Evolutionary conservation across 257 asterid genomes (phyloP).

Genomic region (Leptodermis oblonga): DNA sequence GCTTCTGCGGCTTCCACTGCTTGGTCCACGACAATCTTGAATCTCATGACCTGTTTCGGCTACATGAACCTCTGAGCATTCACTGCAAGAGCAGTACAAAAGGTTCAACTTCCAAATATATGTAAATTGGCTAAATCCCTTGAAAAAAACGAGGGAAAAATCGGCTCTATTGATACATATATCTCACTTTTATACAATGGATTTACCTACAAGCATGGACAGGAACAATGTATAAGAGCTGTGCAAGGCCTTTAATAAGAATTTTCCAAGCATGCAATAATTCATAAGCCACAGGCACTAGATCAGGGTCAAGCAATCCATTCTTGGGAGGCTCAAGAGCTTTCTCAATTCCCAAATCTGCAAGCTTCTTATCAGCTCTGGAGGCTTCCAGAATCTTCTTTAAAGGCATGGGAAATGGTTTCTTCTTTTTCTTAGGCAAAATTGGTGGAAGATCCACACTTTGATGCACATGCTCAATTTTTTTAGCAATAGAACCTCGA

Average conservation of each 20-base stretch:
- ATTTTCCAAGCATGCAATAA: slow-evolving; percentile 77
- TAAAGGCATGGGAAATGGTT: slow-evolving; percentile 79
- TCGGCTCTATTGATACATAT: neutral
- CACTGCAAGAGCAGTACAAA: slow-evolving; percentile 44
- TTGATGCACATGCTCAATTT: slow-evolving; percentile 44
- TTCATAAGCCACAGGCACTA: slow-evolving; percentile 72
- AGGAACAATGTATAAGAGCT: slow-evolving; percentile 62
- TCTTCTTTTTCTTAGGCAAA: slow-evolving; percentile 75
- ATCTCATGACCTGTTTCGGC: slow-evolving; percentile 64
- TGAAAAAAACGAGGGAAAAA: neutral
- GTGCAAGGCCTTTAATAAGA: slow-evolving; percentile 71
- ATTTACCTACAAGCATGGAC: slow-evolving; percentile 94
- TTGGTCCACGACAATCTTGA: slow-evolving; percentile 67
- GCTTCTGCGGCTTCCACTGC: slow-evolving; percentile 58
- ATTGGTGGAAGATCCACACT: slow-evolving; percentile 74
- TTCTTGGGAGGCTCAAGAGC: slow-evolving; percentile 82
- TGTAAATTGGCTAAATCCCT: slow-evolving; percentile 1
- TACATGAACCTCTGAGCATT: slow-evolving; percentile 79
- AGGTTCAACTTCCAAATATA: slow-evolving; percentile 15
- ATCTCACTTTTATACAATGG: slow-evolving; percentile 1
- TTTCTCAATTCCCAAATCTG: slow-evolving; percentile 85
- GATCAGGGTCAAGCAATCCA: slow-evolving; percentile 59
- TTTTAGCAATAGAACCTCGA: slow-evolving; percentile 33
- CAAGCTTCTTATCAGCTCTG: slow-evolving; percentile 80
- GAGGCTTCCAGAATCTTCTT: slow-evolving; percentile 66